Evolutionary conservation across 2,329 filamentous ascomycete genomes (phyloP).

Genomic region (Drechslera avenae): DNA sequence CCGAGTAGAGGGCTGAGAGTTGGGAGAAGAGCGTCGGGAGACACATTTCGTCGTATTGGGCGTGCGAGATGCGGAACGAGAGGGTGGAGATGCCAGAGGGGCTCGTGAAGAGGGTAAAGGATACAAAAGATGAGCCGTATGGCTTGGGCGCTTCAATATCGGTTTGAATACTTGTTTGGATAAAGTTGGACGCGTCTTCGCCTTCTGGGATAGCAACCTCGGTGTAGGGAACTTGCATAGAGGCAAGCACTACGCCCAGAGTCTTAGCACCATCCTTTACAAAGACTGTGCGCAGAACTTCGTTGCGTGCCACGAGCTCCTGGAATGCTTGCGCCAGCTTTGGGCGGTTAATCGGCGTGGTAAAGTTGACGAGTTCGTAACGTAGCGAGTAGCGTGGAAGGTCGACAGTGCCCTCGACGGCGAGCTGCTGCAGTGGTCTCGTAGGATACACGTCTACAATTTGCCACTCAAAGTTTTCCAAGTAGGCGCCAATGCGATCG

Average conservation of each 20-base stretch:
- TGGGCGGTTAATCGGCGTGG: constrained; percentile 55
- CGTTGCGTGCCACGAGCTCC: constrained; percentile 64
- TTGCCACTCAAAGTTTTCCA: constrained; percentile 58
- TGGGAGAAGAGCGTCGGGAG: constrained; percentile 66
- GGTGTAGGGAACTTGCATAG: constrained; percentile 58
- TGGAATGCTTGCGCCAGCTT: constrained; percentile 58
- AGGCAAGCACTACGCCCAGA: constrained; percentile 63
- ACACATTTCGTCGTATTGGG: constrained; percentile 72
- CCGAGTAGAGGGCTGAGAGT: constrained; percentile 61
- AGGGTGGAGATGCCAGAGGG: constrained; percentile 59
- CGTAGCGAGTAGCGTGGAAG: constrained; percentile 66
- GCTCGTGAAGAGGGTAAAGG: constrained; percentile 59
- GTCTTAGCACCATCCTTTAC: constrained; percentile 56
- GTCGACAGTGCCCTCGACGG: constrained; percentile 62
- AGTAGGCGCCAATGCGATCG: constrained; percentile 56
- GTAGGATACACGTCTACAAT: constrained; percentile 64
- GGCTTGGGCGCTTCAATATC: constrained; percentile 63
- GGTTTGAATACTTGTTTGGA: constrained; percentile 58
- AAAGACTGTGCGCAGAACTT: constrained; percentile 71
- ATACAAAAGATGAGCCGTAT: constrained; percentile 57
- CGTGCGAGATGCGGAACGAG: constrained; percentile 68
- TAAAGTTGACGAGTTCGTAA: constrained; percentile 69
- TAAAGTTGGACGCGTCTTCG: constrained; percentile 58
- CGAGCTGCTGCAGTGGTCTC: constrained; percentile 64
- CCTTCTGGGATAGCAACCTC: constrained; percentile 49